Evolutionary conservation across 164 flowering plant species (phyloP).

Genomic region (Vitis riparia): DNA sequence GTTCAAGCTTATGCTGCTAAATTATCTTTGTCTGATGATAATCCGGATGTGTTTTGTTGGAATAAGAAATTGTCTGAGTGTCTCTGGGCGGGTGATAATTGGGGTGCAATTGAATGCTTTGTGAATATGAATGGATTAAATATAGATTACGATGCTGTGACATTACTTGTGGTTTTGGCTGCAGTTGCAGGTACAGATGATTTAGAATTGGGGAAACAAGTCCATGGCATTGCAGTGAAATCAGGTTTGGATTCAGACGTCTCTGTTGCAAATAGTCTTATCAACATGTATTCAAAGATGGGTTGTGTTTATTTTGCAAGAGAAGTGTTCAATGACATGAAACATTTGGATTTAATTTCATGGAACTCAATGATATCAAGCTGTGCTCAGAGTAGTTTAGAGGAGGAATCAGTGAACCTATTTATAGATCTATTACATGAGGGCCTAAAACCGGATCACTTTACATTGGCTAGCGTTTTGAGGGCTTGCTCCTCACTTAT

Average conservation of each 20-base stretch:
- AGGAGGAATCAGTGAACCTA: constrained; percentile 28
- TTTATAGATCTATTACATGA: constrained; percentile 29
- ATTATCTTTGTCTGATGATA: constrained; percentile 22
- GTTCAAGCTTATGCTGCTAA: constrained; percentile 48
- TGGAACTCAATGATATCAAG: constrained; percentile 63
- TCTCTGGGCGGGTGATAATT: constrained; percentile 28
- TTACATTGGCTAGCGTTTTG: constrained; percentile 53
- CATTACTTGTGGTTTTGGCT: constrained; percentile 39
- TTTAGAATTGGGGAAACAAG: constrained; percentile 37
- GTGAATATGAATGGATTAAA: constrained; percentile 29
- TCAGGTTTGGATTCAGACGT: constrained; percentile 32
- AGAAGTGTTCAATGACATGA: constrained; percentile 36
- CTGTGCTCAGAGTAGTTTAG: constrained; percentile 36
- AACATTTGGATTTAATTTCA: constrained; percentile 48
- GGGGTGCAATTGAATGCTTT: constrained; percentile 37
- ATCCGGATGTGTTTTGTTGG: constrained; percentile 31
- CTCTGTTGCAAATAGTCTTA: constrained; percentile 44
- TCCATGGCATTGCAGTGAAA: constrained; percentile 43
- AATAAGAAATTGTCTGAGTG: constrained; percentile 41
- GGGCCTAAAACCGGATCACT: constrained; percentile 47
- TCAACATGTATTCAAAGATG: constrained; percentile 52
- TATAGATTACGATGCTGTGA: constrained; percentile 35
- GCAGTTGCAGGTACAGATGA: constrained; percentile 24
- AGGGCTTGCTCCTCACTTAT: constrained; percentile 43
- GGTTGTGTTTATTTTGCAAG: constrained; percentile 25